Percentiles rank a stretch among this genome's conserved stretches.
Evolutionary conservation across 495 filamentous ascomycete species (phyloP).

Genomic region (Trichoderma gamsii): DNA sequence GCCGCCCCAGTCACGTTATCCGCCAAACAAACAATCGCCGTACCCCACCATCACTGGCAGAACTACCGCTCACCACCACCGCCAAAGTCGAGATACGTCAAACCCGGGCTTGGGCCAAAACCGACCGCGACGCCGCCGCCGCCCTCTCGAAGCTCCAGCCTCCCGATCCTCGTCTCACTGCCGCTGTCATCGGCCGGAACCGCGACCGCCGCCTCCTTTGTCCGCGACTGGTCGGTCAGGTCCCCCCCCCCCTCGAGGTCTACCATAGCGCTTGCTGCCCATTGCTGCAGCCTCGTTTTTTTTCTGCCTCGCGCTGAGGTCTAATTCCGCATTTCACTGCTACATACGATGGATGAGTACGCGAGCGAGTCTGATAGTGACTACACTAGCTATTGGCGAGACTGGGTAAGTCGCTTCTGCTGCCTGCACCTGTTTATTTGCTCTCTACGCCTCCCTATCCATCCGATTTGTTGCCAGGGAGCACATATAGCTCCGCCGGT

Average conservation of each 20-base stretch:
- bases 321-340: too few relatives aligned
- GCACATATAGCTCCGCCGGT: neutral
- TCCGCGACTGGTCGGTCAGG: too few relatives aligned
- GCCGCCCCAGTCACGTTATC: conserved; percentile 3
- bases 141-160: neutral
- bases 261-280: neutral
- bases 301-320: neutral
- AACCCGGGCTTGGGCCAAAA: neutral
- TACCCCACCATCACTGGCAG: neutral
- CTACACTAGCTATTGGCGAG: conserved; percentile 98
- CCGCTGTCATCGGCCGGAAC: neutral
- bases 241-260: neutral
- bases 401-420: conserved; percentile 72
- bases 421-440: neutral
- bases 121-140: too few relatives aligned
- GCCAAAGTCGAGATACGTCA: neutral
- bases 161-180: neutral
- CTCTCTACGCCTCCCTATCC: neutral
- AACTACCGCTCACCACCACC: neutral
- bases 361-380: conserved; percentile 97
- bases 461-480: neutral
- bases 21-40: neutral
- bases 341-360: conserved; percentile 76
- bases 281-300: neutral
- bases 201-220: neutral